phyloP scores from a whole-genome alignment of 108 stramenopile genomes.

The Bacterosira constricta region DNA sequence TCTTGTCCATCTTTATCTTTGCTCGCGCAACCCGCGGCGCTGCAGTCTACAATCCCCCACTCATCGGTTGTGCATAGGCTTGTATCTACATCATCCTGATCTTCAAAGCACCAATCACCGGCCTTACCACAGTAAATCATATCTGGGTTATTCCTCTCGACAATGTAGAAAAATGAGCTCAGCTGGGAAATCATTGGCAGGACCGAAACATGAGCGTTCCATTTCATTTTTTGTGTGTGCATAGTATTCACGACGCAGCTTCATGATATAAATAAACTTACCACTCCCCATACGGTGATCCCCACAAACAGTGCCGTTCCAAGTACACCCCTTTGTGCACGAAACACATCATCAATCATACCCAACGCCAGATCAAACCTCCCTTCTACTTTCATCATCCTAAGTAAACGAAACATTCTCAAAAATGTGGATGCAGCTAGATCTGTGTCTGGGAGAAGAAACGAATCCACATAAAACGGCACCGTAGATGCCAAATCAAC shows the following conservation, averaged over 20 bases:
- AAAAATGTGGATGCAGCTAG: constrained; percentile 77
- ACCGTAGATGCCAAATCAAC: constrained; percentile 87
- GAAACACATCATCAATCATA: constrained; percentile 79
- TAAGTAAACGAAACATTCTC: constrained; percentile 89
- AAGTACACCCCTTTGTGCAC: constrained; percentile 70
- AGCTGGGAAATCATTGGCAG: not conserved
- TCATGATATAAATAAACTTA: not conserved
- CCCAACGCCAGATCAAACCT: constrained; percentile 80
- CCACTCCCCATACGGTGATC: constrained; percentile 83
- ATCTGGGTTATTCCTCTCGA: constrained; percentile 71
- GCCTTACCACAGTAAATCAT: constrained; percentile 86
- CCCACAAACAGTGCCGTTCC: constrained; percentile 88
- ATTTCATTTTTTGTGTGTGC: too few species aligned
- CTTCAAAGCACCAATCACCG: constrained; percentile 35
- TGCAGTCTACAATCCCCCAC: constrained; percentile 79
- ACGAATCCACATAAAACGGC: constrained; percentile 89
- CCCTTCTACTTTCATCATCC: constrained; percentile 91
- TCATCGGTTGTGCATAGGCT: constrained; percentile 63
- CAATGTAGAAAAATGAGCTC: constrained; percentile 80
- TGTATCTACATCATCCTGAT: constrained; percentile 62
- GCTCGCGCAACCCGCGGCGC: constrained; percentile 62
- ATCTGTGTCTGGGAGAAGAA: constrained; percentile 65
- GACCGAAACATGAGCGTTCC: not conserved
- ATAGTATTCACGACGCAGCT: not conserved
- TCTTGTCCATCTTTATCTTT: constrained; percentile 32